phyloP scores from a whole-genome alignment of 495 filamentous ascomycete genomes.

The Tuber aestivum region DNA sequence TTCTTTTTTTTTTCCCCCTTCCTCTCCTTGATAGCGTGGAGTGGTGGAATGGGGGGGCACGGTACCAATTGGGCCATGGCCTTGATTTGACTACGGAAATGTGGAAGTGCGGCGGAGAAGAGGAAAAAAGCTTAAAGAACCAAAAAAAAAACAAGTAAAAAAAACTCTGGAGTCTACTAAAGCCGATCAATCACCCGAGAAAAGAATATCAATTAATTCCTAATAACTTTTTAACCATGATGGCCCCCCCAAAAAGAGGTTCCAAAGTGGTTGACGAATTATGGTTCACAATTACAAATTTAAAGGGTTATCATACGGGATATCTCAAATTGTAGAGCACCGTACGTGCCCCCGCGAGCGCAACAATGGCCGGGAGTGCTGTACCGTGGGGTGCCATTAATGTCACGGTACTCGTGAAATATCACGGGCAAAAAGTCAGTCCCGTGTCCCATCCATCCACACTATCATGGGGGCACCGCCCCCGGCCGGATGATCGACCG shows the following conservation, averaged over 20 bases:
- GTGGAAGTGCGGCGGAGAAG: neutral
- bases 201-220: slow-evolving; percentile 3
- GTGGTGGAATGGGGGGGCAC: neutral
- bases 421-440: neutral
- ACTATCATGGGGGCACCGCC: neutral
- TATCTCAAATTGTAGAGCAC: neutral
- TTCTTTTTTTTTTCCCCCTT: slow-evolving; percentile 5
- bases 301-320: neutral
- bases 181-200: neutral
- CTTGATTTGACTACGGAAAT: neutral
- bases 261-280: neutral
- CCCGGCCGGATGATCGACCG: slow-evolving; percentile 3
- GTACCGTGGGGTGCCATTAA: too few relatives aligned
- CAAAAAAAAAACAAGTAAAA: neutral
- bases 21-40: too few relatives aligned
- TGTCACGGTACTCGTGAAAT: neutral
- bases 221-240: neutral
- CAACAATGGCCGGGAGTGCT: neutral
- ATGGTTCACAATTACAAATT: neutral
- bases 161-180: neutral
- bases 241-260: neutral
- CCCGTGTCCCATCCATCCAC: neutral
- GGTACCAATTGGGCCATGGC: neutral
- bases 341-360: neutral
- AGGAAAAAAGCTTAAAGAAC: neutral